Base-by-base conservation (phyloP, 1,139 yeast genomes). In the Saccharomyces hybrid region DNA sequence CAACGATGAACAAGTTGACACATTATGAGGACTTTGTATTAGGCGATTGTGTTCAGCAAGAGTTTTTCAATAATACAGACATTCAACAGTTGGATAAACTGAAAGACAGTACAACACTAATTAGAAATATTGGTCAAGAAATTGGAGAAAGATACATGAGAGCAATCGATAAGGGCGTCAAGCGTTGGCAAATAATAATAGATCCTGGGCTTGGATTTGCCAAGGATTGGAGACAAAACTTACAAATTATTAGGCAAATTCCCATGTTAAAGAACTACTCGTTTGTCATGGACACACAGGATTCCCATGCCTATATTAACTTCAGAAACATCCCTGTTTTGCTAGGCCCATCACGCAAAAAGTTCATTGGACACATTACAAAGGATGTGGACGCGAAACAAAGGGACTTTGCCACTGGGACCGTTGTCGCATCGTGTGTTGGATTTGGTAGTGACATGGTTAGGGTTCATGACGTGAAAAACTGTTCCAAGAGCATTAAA, bases 151-250 rank as follows among this genome's bases (percentile, higher is more conserved):
- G 83, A 55, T 76, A 88, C 42, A 62, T 70, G 1, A 77, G 74
- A 53, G 96, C 97, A 8, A 73, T 80, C 51, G 66, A 63, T 0
- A 73, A 72, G 0, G 97, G 97, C 1, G 81, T 93, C 1, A 77
- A 77, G 55, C 82, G 95, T 68, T 93, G 97, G 97, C 98, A 93
- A 70, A 74, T 93, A 2, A 83, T 95, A 16, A 67, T 90, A 11
- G 99, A 93, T 69, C 99, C 99, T 0, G 99, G 99, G 1, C 73
- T 93, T 52, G 99, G 99, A 1, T 93, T 93, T 72, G 97, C 98
- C 23, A 93, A 93, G 68, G 78, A 77, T 53, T 64, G 78, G 48
- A 62, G 70, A 8, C 97, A 91, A 64, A 93, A 91, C 68, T 63
- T 91, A 48, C 77, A 78, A 11, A 63, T 90, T 1, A 75, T 93